A percentile compares a stretch with the other conserved stretches of the same genome.
phyloP scores from a whole-genome alignment of 768 basidiomycete species.

The Gymnopilus junonius region DNA sequence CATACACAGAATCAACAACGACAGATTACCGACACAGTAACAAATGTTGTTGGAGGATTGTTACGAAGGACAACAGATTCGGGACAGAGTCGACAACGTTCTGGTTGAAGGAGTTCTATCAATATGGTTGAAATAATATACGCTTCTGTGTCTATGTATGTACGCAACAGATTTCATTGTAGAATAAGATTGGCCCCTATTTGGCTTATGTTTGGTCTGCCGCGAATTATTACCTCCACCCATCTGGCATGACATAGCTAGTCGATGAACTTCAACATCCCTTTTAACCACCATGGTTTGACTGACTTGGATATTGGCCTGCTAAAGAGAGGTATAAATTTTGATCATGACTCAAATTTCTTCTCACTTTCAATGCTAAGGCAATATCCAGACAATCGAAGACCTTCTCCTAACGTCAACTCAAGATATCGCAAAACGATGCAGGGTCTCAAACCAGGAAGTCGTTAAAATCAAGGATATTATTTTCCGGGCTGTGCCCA shows the following conservation, averaged over 20 bases:
- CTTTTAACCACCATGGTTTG: constrained; percentile 16
- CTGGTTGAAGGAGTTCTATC: neutral
- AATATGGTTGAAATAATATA: neutral
- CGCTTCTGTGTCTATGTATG: neutral
- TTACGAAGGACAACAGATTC: constrained; percentile 55
- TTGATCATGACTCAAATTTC: neutral
- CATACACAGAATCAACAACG: constrained; percentile 73
- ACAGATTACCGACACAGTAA: constrained; percentile 78
- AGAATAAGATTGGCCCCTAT: neutral
- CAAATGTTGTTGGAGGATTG: constrained; percentile 81
- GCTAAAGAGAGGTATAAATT: constrained; percentile 35
- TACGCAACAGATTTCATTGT: neutral
- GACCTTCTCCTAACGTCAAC: constrained; percentile 55
- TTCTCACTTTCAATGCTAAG: constrained; percentile 32
- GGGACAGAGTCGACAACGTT: constrained; percentile 10
- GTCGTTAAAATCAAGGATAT: constrained; percentile 53
- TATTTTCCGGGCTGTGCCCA: constrained; percentile 47
- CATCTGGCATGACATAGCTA: constrained; percentile 3
- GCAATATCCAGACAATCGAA: constrained; percentile 47
- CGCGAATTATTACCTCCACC: neutral
- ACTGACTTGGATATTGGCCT: constrained; percentile 23
- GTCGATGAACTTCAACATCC: constrained; percentile 16
- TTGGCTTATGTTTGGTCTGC: neutral
- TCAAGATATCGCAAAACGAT: constrained; percentile 59
- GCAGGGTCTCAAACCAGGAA: constrained; percentile 54